phyloP scores from a whole-genome alignment of 2,329 filamentous ascomycete species.

The Fonsecaea pedrosoi region DNA sequence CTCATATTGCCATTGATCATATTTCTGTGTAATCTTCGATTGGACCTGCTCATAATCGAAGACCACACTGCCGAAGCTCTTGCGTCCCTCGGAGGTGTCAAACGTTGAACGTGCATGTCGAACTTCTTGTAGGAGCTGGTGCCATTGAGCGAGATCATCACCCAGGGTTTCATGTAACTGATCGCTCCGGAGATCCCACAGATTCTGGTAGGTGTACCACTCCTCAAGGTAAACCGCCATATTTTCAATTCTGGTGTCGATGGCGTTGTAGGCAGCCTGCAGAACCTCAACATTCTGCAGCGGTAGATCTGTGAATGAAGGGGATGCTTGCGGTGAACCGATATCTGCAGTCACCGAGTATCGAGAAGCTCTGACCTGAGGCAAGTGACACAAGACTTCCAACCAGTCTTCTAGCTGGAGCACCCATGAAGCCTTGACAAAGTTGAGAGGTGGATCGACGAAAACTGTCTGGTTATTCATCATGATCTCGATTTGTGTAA shows the following conservation, averaged over 20 bases:
- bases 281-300: slow-evolving; percentile 81
- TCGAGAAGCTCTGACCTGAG: slow-evolving; percentile 91
- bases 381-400: slow-evolving; percentile 86
- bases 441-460: slow-evolving; percentile 90
- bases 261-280: slow-evolving; percentile 77
- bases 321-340: slow-evolving; percentile 63
- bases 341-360: slow-evolving; percentile 86
- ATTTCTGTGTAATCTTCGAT: slow-evolving; percentile 97
- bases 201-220: slow-evolving; percentile 97
- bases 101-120: slow-evolving; percentile 95
- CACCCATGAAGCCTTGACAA: slow-evolving; percentile 91
- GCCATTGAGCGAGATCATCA: slow-evolving; percentile 89
- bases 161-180: slow-evolving; percentile 92
- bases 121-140: slow-evolving; percentile 95
- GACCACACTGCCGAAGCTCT: slow-evolving; percentile 89
- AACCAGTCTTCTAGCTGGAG: slow-evolving; percentile 92
- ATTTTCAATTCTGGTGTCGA: slow-evolving; percentile 81
- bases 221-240: slow-evolving; percentile 91
- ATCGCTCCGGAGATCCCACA: slow-evolving; percentile 97
- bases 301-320: slow-evolving; percentile 83
- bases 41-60: slow-evolving; percentile 99
- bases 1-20: slow-evolving; percentile 99
- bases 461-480: slow-evolving; percentile 99
- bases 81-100: slow-evolving; percentile 92
- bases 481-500: slow-evolving; percentile 84